phyloP scores from a whole-genome alignment of 305 asterid genomes.

The Withania somnifera region DNA sequence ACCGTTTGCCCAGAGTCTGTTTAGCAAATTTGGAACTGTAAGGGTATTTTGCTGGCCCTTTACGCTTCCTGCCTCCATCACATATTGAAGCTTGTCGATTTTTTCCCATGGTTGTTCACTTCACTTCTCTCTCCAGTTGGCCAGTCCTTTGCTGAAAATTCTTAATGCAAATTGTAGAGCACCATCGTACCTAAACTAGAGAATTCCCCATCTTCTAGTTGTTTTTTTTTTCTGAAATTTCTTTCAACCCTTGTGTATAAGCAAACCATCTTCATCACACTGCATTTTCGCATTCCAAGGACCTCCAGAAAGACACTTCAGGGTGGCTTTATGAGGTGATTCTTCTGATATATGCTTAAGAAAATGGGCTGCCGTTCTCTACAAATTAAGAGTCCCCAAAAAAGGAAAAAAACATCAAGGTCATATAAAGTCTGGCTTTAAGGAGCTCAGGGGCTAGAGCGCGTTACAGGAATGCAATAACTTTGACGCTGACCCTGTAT shows the following conservation, averaged over 20 bases:
- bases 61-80: not conserved
- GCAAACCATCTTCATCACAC: not conserved
- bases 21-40: not conserved
- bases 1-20: not conserved
- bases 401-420: not conserved
- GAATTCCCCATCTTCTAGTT: not conserved
- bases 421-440: too few species aligned
- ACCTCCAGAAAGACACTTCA: not conserved
- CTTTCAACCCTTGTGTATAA: constrained; percentile 5
- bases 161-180: not conserved
- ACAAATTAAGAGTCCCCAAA: not conserved
- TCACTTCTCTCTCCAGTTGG: not conserved
- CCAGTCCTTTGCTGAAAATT: not conserved
- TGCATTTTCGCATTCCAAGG: not conserved
- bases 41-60: not conserved
- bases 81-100: not conserved
- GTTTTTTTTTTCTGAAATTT: not conserved
- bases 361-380: constrained; percentile 9
- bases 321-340: not conserved
- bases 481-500: too few species aligned
- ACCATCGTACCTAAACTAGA: constrained; percentile 8
- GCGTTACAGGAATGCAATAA: too few species aligned
- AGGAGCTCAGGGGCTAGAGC: too few species aligned
- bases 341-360: not conserved
- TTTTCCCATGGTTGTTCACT: not conserved